phyloP scores from a whole-genome alignment of 495 filamentous ascomycete species.

The Penicillium egyptiacum region DNA sequence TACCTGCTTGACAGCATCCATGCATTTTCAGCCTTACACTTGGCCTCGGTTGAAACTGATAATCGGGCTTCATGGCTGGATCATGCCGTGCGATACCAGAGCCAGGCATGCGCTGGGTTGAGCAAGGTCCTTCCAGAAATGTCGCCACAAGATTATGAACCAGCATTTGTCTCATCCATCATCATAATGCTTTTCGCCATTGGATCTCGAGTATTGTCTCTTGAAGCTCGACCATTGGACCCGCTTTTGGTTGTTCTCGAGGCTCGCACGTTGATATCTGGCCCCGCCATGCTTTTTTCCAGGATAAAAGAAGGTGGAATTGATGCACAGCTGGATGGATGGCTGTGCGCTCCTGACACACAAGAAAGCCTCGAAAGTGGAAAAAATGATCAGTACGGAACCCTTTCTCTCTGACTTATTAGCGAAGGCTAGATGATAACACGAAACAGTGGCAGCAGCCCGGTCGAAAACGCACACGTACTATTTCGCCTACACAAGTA shows the following conservation, averaged over 20 bases:
- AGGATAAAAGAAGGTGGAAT: conserved; percentile 27
- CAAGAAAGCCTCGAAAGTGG: conserved; percentile 23
- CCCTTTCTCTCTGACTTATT: not conserved
- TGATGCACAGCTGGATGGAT: conserved; percentile 28
- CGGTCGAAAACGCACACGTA: conserved; percentile 8
- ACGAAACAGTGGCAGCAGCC: conserved; percentile 2
- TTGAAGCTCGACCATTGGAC: conserved; percentile 27
- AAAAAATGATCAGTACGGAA: conserved; percentile 16
- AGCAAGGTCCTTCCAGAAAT: conserved; percentile 31
- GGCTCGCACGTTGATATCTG: conserved; percentile 36
- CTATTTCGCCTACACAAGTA: conserved; percentile 27
- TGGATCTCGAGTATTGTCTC: conserved; percentile 37
- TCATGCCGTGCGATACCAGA: conserved; percentile 38
- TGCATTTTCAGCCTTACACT: conserved; percentile 48
- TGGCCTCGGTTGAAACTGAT: conserved; percentile 37
- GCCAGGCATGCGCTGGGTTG: conserved; percentile 36
- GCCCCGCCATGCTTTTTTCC: conserved; percentile 36
- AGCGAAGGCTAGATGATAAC: not conserved
- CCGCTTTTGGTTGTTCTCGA: conserved; percentile 36
- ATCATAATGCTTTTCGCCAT: conserved; percentile 42
- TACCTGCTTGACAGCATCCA: conserved; percentile 51
- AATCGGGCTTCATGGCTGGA: conserved; percentile 36
- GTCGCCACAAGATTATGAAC: conserved; percentile 28
- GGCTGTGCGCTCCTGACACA: conserved; percentile 22
- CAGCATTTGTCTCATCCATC: conserved; percentile 43